Evolutionary conservation across 208 protist genomes (phyloP).

Genomic region (Wallacemonas sp.): DNA sequence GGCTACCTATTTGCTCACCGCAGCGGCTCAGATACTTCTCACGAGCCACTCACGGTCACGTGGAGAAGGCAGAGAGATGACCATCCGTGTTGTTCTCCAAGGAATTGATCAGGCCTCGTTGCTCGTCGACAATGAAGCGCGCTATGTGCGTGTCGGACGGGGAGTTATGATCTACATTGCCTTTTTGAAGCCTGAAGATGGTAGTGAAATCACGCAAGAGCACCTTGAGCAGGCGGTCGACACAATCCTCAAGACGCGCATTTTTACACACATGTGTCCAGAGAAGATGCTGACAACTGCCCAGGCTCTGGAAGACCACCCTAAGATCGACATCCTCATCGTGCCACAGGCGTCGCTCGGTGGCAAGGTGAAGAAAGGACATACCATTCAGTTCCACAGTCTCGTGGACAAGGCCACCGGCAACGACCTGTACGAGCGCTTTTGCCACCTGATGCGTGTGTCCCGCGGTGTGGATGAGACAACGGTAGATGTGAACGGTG

Average conservation of each 20-base stretch:
- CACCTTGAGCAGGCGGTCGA: conserved; percentile 39
- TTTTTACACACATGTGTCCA: conserved; percentile 65
- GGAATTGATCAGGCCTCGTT: conserved; percentile 64
- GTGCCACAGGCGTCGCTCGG: conserved; percentile 86
- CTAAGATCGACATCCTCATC: conserved; percentile 68
- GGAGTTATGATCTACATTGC: conserved; percentile 78
- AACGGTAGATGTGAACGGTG: conserved; percentile 51
- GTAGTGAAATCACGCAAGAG: conserved; percentile 34
- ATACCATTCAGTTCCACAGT: conserved; percentile 79
- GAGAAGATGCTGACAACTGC: conserved; percentile 45
- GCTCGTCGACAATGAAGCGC: conserved; percentile 71
- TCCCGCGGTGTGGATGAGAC: conserved; percentile 45
- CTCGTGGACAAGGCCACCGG: conserved; percentile 63
- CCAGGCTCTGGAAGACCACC: conserved; percentile 44
- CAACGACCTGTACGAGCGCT: conserved; percentile 47
- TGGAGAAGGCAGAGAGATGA: too few relatives aligned
- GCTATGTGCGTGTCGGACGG: conserved; percentile 50
- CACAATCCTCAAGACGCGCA: conserved; percentile 59
- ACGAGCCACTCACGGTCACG: too few relatives aligned
- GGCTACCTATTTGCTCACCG: too few relatives aligned
- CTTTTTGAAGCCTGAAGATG: conserved; percentile 36
- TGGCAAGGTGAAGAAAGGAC: conserved; percentile 81
- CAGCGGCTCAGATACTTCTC: too few relatives aligned
- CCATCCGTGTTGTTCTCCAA: conserved; percentile 72
- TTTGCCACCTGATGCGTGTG: conserved; percentile 55